A percentile compares a stretch with the other conserved stretches of the same genome.
Conservation (phyloP, 2,329 filamentous ascomycete species). For the Tolypocladium inflatum region DNA sequence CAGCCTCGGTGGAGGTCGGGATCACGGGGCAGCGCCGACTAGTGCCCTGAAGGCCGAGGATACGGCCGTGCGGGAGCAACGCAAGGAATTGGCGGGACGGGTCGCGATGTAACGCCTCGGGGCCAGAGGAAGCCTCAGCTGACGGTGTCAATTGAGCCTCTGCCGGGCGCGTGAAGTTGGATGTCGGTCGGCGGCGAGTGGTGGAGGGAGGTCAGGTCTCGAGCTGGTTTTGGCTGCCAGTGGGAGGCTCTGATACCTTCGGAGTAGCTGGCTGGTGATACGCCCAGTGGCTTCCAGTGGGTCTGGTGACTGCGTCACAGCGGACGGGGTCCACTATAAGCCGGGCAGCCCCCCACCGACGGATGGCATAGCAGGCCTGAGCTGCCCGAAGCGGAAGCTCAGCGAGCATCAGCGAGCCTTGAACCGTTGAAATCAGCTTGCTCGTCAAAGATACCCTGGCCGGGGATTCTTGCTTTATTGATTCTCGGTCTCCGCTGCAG, state of each 20-base stretch:
- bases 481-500: background rate
- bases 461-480: background rate
- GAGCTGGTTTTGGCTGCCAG: background rate
- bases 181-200: background rate
- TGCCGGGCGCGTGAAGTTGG: background rate
- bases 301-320: conserved; percentile 7
- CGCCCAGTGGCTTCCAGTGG: background rate
- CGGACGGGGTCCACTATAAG: background rate
- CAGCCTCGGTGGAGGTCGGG: background rate
- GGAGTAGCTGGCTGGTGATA: background rate
- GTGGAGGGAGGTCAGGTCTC: background rate
- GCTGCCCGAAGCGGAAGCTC: background rate
- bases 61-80: background rate
- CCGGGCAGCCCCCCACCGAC: background rate
- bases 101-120: background rate
- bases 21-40: background rate
- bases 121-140: conserved; percentile 2
- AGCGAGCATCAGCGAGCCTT: background rate
- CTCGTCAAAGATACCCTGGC: background rate
- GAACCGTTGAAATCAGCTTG: background rate
- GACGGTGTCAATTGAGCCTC: conserved; percentile 3
- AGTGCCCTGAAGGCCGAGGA: background rate
- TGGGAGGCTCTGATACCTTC: background rate
- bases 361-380: background rate
- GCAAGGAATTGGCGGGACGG: background rate